Conservation (phyloP, 2,329 filamentous ascomycete species). For the Periglandula ipomoeae region DNA sequence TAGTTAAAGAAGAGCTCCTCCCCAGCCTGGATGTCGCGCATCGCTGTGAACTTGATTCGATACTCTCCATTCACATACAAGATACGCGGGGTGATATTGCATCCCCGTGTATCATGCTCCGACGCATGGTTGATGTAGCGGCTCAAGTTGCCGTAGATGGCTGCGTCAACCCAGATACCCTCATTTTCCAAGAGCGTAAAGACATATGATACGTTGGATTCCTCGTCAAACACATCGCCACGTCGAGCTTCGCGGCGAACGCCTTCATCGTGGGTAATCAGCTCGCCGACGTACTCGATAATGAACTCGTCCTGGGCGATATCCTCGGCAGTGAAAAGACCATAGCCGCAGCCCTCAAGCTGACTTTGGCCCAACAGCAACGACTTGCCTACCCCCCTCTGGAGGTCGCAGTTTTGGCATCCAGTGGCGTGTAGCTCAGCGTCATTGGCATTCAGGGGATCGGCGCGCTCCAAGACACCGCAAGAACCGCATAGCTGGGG, state of each 20-base stretch:
- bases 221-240: slow-evolving; percentile 50
- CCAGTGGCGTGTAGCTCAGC: slow-evolving; percentile 45
- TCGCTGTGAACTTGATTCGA: slow-evolving; percentile 65
- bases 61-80: slow-evolving; percentile 67
- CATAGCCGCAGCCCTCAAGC: slow-evolving; percentile 61
- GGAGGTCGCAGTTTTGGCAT: slow-evolving; percentile 65
- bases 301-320: slow-evolving; percentile 63
- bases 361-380: slow-evolving; percentile 62
- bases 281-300: slow-evolving; percentile 72
- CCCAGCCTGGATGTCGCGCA: slow-evolving; percentile 56
- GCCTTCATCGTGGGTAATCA: slow-evolving; percentile 61
- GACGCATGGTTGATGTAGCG: slow-evolving; percentile 76
- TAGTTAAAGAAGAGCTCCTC: slow-evolving; percentile 81
- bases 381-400: slow-evolving; percentile 56
- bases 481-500: slow-evolving; percentile 64
- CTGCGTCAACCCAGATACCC: slow-evolving; percentile 63
- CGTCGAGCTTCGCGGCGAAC: slow-evolving; percentile 56
- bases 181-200: slow-evolving; percentile 52
- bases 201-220: slow-evolving; percentile 54
- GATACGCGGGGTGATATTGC: slow-evolving; percentile 56
- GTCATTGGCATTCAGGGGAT: slow-evolving; percentile 57
- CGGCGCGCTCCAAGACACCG: slow-evolving; percentile 58
- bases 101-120: slow-evolving; percentile 39
- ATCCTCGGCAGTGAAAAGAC: slow-evolving; percentile 62
- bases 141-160: slow-evolving; percentile 69